A percentile compares a stretch with the other conserved stretches of the same genome.
Conservation (phyloP, 441 rosid genomes). For the Hura crepitans region DNA sequence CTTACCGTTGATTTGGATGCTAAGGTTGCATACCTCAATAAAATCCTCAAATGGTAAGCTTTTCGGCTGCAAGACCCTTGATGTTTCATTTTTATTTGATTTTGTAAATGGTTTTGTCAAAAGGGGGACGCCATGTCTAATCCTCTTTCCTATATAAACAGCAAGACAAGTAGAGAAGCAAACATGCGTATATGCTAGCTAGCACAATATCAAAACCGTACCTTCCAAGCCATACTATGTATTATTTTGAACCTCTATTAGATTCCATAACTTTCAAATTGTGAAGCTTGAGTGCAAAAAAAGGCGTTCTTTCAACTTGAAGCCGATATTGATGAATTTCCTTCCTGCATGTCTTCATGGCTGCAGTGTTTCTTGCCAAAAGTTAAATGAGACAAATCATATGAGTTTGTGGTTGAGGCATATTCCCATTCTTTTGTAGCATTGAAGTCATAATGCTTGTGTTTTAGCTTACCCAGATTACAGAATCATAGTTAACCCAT, state of each 20-base stretch:
- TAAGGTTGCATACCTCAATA: constrained; percentile 51
- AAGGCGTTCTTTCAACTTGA: neutral
- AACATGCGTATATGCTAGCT: neutral
- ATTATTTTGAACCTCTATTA: neutral
- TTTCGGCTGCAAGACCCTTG: neutral
- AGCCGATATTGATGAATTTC: constrained; percentile 6
- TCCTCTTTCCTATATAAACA: neutral
- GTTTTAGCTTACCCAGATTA: no score
- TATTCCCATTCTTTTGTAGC: neutral
- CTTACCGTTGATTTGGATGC: constrained; percentile 48
- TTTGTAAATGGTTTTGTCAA: neutral
- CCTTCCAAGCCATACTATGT: neutral
- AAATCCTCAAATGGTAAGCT: constrained; percentile 67
- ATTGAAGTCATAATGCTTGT: no score
- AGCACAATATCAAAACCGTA: neutral
- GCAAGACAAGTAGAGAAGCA: neutral
- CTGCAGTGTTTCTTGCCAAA: neutral
- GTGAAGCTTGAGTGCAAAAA: neutral
- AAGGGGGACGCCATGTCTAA: neutral
- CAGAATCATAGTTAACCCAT: neutral
- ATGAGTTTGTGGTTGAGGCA: neutral
- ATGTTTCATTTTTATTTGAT: neutral
- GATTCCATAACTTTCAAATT: neutral
- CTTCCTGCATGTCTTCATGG: neutral
- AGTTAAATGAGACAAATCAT: neutral